Evolutionary conservation across 192 early-diverging fungal species (phyloP).

Genomic region (Funneliformis geosporum): DNA sequence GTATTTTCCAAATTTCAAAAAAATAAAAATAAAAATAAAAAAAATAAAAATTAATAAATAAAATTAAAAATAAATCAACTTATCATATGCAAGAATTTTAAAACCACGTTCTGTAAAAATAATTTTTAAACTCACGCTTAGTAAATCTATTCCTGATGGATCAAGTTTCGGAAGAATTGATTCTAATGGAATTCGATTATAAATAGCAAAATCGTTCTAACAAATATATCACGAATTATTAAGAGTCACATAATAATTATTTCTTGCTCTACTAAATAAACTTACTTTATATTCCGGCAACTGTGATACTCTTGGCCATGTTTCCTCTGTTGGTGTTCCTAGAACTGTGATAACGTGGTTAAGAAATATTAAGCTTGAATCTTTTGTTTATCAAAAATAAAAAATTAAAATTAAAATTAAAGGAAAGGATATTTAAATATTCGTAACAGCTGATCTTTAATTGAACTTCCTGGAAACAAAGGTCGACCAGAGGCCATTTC

Average conservation of each 20-base stretch:
- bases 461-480: conserved; percentile 88
- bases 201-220: conserved; percentile 77
- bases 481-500: conserved; percentile 89
- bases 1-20: background rate
- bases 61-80: background rate
- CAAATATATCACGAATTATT: background rate
- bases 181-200: conserved; percentile 69
- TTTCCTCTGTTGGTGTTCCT: conserved; percentile 78
- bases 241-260: background rate
- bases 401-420: background rate
- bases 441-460: conserved; percentile 81
- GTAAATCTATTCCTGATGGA: conserved; percentile 80
- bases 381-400: background rate
- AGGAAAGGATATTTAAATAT: conserved; percentile 80
- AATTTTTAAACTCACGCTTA: conserved; percentile 53
- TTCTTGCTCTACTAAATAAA: background rate
- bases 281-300: conserved; percentile 85
- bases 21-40: no score
- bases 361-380: background rate
- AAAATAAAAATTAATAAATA: no score
- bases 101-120: background rate
- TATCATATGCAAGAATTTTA: background rate
- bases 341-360: conserved; percentile 49
- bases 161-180: conserved; percentile 83
- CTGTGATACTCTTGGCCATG: conserved; percentile 84